A percentile compares a stretch with the other conserved stretches of the same genome.
These are phyloP conservation scores for Leonotis leonurus DNA, from an alignment of 257 asterid species.

Conservation along the genomic window DNA sequence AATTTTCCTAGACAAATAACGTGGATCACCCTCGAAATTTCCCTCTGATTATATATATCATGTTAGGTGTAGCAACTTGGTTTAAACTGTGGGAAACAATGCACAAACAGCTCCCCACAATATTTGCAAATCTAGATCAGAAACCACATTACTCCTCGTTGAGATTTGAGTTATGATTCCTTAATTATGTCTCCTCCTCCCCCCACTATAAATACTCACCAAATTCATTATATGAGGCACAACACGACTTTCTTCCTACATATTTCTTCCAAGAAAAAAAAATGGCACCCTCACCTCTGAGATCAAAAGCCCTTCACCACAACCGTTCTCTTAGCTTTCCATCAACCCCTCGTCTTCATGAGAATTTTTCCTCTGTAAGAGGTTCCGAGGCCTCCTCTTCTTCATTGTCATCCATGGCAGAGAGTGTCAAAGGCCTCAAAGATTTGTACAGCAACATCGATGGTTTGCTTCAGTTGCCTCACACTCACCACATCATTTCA, in stretches of 20 bases:
- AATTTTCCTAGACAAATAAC: background rate
- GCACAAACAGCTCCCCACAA: conserved; percentile 14
- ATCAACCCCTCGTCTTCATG: conserved; percentile 26
- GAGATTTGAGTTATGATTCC: conserved; percentile 8
- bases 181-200: conserved; percentile 9
- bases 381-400: conserved; percentile 13
- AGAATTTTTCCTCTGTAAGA: conserved; percentile 10
- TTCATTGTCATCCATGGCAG: conserved; percentile 24
- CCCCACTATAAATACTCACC: conserved; percentile 9
- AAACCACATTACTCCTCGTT: too few relatives aligned
- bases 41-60: background rate
- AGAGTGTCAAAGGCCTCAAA: conserved; percentile 17
- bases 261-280: background rate
- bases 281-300: conserved; percentile 40
- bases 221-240: background rate
- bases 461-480: conserved; percentile 30
- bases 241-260: conserved; percentile 2
- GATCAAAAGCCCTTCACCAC: conserved; percentile 29
- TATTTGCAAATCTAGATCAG: conserved; percentile 11
- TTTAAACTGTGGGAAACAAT: conserved; percentile 9
- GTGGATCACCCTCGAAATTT: background rate
- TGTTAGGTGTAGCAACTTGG: conserved; percentile 1
- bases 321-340: conserved; percentile 40
- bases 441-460: conserved; percentile 16
- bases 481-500: conserved; percentile 20